These are phyloP conservation scores for Volvariella volvacea DNA, from an alignment of 1,284 basidiomycete genomes.

Conservation along the genomic window DNA sequence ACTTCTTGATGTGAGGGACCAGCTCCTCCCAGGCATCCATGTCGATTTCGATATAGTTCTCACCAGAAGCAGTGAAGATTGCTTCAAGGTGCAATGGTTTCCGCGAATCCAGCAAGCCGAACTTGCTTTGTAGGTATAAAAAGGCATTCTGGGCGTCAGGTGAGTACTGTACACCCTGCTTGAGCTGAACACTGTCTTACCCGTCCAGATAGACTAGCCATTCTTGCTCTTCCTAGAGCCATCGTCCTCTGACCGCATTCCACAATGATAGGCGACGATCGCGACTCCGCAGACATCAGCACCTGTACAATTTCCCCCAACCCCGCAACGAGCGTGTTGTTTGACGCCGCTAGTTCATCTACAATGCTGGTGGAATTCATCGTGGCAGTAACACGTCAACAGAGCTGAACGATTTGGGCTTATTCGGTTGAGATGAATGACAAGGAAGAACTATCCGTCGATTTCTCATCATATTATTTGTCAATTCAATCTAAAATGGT, in stretches of 20 bases:
- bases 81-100: conserved; percentile 21
- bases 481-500: too few relatives aligned
- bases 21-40: conserved; percentile 29
- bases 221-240: conserved; percentile 23
- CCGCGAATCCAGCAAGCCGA: conserved; percentile 24
- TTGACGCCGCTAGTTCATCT: too few relatives aligned
- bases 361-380: too few relatives aligned
- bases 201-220: conserved; percentile 23
- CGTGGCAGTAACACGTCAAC: too few relatives aligned
- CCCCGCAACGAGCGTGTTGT: too few relatives aligned
- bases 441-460: too few relatives aligned
- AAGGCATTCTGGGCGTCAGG: conserved; percentile 21
- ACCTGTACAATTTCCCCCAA: too few relatives aligned
- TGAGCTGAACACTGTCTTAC: conserved; percentile 14
- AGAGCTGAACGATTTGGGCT: too few relatives aligned
- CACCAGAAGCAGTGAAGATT: conserved; percentile 17
- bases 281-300: too few relatives aligned
- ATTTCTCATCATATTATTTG: too few relatives aligned
- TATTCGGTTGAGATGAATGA: too few relatives aligned
- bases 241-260: conserved; percentile 22
- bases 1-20: conserved; percentile 19
- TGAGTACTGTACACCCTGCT: too few relatives aligned
- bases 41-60: conserved; percentile 25
- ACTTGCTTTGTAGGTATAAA: conserved; percentile 26
- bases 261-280: conserved; percentile 22